Evolutionary conservation across 1,284 basidiomycete species (phyloP), one percentile per base, ranked within the genome.

Genomic region (Cryptococcus deneoformans): DNA sequence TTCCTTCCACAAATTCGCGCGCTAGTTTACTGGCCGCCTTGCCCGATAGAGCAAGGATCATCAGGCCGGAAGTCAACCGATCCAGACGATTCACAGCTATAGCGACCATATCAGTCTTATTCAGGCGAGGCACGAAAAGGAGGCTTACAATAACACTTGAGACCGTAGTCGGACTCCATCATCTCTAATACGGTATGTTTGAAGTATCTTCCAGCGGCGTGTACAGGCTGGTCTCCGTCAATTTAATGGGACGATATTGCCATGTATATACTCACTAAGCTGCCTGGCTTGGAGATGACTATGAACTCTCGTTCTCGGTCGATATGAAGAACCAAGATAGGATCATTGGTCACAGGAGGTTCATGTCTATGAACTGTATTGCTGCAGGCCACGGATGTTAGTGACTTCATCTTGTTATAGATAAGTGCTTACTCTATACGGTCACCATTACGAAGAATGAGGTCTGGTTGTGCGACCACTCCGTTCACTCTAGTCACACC

Each of bases 311-410:
- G 84, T 60, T 89, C 86, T 14, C 82, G 81, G 75, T 97, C 90
- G 47, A 88, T 84, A 64, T 83, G 79, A 6, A 97, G 80, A 47
- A 99, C 84, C 62, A 87, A 84, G 52, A 99, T 86, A 0, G 91
- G 90, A 9, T 84, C 90, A 6, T 89, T 87, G 1, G 92, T 89
- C 3, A 99, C 88, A 0, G 96, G 92, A 4, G 96, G 95, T 77
- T 99, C 96, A 73, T 99, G 96, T 14, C 92, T 82, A 77, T 97
- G 94, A 2, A 95, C 92, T 5, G 92, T 85, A 72, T 97, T 97
- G 70, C 92, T 95, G 63, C 20, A 3, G 35, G 35, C 20, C 20
- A 20, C 20, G 20, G 20, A 20, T 20, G 20, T 20, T 20, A 20
- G 20, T 20, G 20, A 20, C 20, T 20, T 20, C 20, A 20, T 20